Percentiles rank a stretch among this genome's conserved stretches.
Conservation (phyloP, 306 rosid genomes). For the Fragaria ananassa region DNA sequence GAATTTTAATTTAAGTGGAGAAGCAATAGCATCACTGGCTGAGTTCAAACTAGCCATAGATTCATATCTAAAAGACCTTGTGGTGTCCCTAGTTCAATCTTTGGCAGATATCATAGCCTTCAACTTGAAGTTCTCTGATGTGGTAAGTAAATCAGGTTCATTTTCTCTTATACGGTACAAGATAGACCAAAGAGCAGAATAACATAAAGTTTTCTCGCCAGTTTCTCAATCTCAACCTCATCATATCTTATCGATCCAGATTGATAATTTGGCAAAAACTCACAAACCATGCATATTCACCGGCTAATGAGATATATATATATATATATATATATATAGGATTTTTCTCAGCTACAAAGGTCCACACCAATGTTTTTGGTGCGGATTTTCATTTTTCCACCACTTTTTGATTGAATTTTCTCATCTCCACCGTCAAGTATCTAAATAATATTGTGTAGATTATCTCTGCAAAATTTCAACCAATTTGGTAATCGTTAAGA, state of each 20-base stretch:
- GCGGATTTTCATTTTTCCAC: no score
- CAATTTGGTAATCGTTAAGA: no score
- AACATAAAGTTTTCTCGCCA: not conserved
- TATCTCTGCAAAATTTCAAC: no score
- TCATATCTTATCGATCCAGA: not conserved
- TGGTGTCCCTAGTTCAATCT: slow-evolving; percentile 14
- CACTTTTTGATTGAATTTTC: no score
- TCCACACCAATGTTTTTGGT: no score
- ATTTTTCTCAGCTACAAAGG: no score
- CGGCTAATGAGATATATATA: not conserved
- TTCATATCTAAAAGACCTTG: slow-evolving; percentile 25
- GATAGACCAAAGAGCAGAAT: not conserved
- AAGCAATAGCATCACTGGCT: slow-evolving; percentile 17
- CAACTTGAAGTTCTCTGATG: slow-evolving; percentile 17
- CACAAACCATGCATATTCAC: not conserved
- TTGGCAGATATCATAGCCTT: slow-evolving; percentile 31
- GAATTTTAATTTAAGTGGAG: slow-evolving; percentile 20
- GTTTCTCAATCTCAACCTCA: not conserved
- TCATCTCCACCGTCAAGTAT: no score
- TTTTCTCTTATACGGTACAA: not conserved
- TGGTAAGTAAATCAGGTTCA: slow-evolving; percentile 23
- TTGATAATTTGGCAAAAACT: not conserved
- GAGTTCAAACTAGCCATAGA: slow-evolving; percentile 32
- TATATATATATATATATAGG: not conserved
- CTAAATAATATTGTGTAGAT: no score